Evolutionary conservation across 176 grass and related monocot genomes (phyloP).

Genomic region (Oryza nivara): DNA sequence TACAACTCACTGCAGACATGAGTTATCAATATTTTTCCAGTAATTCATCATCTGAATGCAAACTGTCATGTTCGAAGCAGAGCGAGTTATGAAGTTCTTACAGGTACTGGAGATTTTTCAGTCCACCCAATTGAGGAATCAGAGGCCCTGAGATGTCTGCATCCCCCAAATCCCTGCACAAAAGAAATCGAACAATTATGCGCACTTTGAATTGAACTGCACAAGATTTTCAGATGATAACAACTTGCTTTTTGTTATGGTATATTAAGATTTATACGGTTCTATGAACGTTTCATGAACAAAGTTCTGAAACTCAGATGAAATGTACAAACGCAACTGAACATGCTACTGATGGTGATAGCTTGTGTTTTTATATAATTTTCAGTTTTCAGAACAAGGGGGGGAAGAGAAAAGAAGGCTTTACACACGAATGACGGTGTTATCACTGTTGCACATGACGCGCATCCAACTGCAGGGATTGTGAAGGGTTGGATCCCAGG

Average conservation of each 20-base stretch:
- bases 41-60: neutral
- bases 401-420: neutral
- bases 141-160: constrained; percentile 47
- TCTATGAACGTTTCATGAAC: too few relatives aligned
- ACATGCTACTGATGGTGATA: neutral
- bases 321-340: neutral
- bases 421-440: constrained; percentile 48
- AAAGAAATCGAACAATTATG: too few relatives aligned
- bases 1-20: constrained; percentile 37
- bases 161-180: constrained; percentile 49
- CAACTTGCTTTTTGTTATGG: too few relatives aligned
- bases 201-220: too few relatives aligned
- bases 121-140: constrained; percentile 41
- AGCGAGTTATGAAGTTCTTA: constrained; percentile 27
- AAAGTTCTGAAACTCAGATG: neutral
- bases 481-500: constrained; percentile 51
- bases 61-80: neutral
- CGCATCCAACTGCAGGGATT: constrained; percentile 62
- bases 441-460: constrained; percentile 46
- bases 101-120: constrained; percentile 55
- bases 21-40: neutral
- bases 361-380: neutral
- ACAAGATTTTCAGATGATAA: too few relatives aligned
- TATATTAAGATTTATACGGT: too few relatives aligned
- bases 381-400: neutral